These are phyloP conservation scores for Phytopythium vexans DNA, from an alignment of 352 stramenopile genomes.

Conservation along the genomic window DNA sequence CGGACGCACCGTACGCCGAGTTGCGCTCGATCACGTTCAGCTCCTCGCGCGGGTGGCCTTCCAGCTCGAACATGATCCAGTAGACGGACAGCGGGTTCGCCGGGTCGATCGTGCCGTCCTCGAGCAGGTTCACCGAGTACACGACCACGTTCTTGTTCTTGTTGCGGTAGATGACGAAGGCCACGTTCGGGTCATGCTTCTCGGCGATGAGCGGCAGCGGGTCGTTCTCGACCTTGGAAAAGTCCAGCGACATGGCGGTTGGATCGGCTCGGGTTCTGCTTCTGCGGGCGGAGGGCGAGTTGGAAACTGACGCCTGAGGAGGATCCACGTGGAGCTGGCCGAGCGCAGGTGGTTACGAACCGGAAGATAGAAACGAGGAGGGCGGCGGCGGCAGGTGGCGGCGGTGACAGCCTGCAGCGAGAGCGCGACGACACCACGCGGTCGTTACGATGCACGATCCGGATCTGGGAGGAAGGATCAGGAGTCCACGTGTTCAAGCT, in stretches of 20 bases:
- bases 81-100: conserved; percentile 79
- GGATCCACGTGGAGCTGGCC: not conserved
- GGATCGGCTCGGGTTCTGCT: not conserved
- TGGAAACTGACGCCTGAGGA: not conserved
- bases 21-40: conserved; percentile 88
- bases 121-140: conserved; percentile 66
- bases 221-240: conserved; percentile 87
- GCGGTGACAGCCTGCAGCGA: too few relatives aligned
- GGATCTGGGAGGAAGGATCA: too few relatives aligned
- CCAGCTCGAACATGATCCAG: conserved; percentile 90
- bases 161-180: conserved; percentile 87
- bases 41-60: conserved; percentile 73
- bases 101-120: conserved; percentile 60
- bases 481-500: too few relatives aligned
- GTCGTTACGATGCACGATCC: too few relatives aligned
- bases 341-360: too few relatives aligned
- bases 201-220: conserved; percentile 69
- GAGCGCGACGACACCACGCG: too few relatives aligned
- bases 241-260: conserved; percentile 73
- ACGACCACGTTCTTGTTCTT: conserved; percentile 91
- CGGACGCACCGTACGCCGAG: conserved; percentile 73
- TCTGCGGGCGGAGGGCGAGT: not conserved
- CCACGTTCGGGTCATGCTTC: conserved; percentile 72
- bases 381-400: too few relatives aligned
- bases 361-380: too few relatives aligned